These are phyloP conservation scores for Hamamelis virginiana DNA, from an alignment of 164 flowering plant species.

Conservation along the genomic window DNA sequence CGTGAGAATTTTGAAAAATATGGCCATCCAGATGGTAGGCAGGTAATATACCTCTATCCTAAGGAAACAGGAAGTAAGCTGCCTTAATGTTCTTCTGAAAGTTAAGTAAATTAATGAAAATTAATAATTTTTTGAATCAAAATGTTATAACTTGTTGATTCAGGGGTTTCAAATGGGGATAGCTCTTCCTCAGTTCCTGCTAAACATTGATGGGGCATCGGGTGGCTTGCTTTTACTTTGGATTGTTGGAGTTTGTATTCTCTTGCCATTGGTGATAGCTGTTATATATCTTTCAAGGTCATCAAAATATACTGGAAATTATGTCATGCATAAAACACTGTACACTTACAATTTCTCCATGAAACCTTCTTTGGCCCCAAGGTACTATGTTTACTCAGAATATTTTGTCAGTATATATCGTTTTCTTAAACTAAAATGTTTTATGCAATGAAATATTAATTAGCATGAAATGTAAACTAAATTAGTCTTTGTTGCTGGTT, in stretches of 20 bases:
- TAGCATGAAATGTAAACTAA: no score
- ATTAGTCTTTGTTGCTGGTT: no score
- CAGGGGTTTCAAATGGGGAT: slow-evolving; percentile 99
- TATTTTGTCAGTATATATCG: background rate
- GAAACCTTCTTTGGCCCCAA: slow-evolving; percentile 98
- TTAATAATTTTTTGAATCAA: background rate
- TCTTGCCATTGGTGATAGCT: slow-evolving; percentile 84
- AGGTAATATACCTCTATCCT: slow-evolving; percentile 45
- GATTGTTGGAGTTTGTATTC: slow-evolving; percentile 90
- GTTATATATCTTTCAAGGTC: slow-evolving; percentile 90
- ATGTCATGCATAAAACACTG: slow-evolving; percentile 92
- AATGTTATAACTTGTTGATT: slow-evolving; percentile 8
- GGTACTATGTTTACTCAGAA: slow-evolving; percentile 36
- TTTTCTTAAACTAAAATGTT: background rate
- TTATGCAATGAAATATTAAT: background rate
- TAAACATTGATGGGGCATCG: slow-evolving; percentile 86
- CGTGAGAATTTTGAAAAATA: slow-evolving; percentile 98
- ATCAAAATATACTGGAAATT: slow-evolving; percentile 88
- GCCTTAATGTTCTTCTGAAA: background rate
- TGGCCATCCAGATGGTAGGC: slow-evolving; percentile 99
- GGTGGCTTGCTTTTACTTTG: slow-evolving; percentile 87
- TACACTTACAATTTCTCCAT: slow-evolving; percentile 70
- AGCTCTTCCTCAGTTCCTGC: slow-evolving; percentile 92
- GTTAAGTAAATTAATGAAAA: background rate
- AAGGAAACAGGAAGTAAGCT: background rate